A percentile compares a stretch with the other conserved stretches of the same genome.
Conservation (phyloP, 768 basidiomycete species). For the Infundibulicybe gibba region DNA sequence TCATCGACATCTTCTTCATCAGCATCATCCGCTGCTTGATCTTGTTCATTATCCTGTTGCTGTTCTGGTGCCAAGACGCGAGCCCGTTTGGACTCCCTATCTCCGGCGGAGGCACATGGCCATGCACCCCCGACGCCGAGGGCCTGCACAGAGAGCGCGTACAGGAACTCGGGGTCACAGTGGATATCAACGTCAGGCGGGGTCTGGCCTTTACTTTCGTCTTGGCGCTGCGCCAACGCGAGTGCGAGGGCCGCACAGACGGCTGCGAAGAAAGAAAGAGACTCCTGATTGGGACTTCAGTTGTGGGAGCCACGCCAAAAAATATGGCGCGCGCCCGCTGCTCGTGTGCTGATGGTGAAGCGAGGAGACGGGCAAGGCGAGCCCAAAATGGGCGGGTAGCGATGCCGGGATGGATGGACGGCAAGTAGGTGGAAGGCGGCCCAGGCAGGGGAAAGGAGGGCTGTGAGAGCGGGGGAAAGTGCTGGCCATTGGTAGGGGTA, state of each 20-base stretch:
- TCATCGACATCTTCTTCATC: conserved; percentile 27
- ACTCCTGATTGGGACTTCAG: conserved; percentile 1
- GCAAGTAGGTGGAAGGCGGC: too few species aligned
- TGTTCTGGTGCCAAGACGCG: too few species aligned
- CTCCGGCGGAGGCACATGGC: conserved; percentile 2
- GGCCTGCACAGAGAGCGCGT: conserved; percentile 34
- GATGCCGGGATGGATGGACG: conserved; percentile 2
- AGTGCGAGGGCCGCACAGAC: conserved; percentile 58
- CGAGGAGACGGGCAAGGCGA: conserved; percentile 10
- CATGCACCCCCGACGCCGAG: conserved; percentile 33
- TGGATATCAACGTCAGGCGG: conserved; percentile 5
- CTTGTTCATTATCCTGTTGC: conserved; percentile 3
- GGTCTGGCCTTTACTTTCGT: conserved; percentile 13
- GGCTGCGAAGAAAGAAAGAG: conserved; percentile 53
- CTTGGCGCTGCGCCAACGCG: conserved; percentile 21
- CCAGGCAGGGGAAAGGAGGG: conserved; percentile 26
- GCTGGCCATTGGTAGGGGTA: conserved; percentile 13
- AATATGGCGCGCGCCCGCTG: conserved; percentile 9
- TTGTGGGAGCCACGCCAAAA: conserved; percentile 3
- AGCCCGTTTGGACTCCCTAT: not conserved
- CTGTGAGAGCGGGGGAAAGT: conserved; percentile 27
- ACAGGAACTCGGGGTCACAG: conserved; percentile 23
- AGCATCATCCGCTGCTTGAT: conserved; percentile 1
- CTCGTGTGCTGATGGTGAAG: conserved; percentile 6
- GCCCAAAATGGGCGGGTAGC: conserved; percentile 19